A percentile compares a stretch with the other conserved stretches of the same genome.
Evolutionary conservation across 371 early-diverging fungal genomes (phyloP).

Genomic region (Syncephalastrum contaminatum): DNA sequence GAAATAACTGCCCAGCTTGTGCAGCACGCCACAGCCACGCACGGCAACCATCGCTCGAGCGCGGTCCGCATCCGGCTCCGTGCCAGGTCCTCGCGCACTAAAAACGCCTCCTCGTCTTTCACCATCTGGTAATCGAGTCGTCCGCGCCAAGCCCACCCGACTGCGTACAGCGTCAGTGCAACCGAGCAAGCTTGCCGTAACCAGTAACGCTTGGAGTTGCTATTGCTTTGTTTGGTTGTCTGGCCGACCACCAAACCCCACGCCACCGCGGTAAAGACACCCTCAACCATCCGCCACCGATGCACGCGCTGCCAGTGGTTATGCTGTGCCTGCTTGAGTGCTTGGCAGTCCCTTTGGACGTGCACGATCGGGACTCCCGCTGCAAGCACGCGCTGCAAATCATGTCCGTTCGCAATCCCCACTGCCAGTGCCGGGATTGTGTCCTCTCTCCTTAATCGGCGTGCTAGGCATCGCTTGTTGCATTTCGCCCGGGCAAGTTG

Average conservation of each 20-base stretch:
- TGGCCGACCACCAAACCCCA: conserved; percentile 10
- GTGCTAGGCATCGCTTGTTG: conserved; percentile 12
- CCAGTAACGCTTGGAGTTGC: conserved; percentile 1
- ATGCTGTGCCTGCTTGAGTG: conserved; percentile 27
- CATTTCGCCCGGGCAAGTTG: conserved; percentile 18
- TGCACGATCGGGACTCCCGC: conserved; percentile 36
- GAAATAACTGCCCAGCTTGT: no score
- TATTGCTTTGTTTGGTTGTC: no score
- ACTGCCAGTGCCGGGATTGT: conserved; percentile 24
- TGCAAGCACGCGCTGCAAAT: conserved; percentile 22
- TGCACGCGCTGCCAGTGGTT: conserved; percentile 12
- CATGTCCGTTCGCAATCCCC: conserved; percentile 40
- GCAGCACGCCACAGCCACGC: no score
- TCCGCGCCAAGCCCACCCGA: conserved; percentile 6
- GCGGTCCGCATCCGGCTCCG: conserved; percentile 6
- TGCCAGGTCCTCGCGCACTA: conserved; percentile 19
- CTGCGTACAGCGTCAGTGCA: conserved; percentile 15
- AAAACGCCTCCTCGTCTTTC: conserved; percentile 7
- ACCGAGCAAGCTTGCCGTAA: conserved; percentile 6
- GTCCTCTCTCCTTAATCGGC: conserved; percentile 14
- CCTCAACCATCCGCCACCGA: conserved; percentile 1
- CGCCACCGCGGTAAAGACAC: conserved; percentile 3
- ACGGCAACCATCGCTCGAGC: no score
- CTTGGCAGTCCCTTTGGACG: conserved; percentile 28
- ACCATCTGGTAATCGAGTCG: conserved; percentile 14